Conservation (phyloP, 2,329 filamentous ascomycete genomes). For the Penicillium occitanis region DNA sequence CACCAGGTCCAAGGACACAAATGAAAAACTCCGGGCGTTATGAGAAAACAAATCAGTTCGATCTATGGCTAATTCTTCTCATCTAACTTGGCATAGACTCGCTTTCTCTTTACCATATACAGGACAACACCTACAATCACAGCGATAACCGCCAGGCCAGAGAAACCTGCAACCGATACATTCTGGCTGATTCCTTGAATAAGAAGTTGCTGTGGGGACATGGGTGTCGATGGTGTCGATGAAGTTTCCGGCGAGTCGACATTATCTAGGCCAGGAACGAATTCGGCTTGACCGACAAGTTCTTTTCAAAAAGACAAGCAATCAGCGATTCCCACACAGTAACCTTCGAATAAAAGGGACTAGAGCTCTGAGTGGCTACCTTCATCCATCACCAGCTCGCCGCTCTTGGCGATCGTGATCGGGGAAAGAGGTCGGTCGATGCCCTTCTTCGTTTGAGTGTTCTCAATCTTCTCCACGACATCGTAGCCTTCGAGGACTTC, state of each 20-base stretch:
- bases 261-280: conserved; percentile 12
- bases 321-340: conserved; percentile 36
- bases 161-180: conserved; percentile 20
- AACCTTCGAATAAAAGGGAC: conserved; percentile 28
- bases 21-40: not conserved
- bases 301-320: conserved; percentile 28
- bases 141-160: conserved; percentile 25
- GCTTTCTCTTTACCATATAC: conserved; percentile 13
- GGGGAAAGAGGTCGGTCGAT: conserved; percentile 59
- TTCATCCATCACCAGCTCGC: conserved; percentile 62
- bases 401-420: conserved; percentile 66
- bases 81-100: not conserved
- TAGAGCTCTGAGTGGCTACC: conserved; percentile 68
- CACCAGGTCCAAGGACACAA: not conserved
- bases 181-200: not conserved
- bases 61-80: conserved; percentile 8
- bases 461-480: conserved; percentile 65
- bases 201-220: conserved; percentile 20
- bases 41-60: not conserved
- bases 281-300: conserved; percentile 14
- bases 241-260: not conserved
- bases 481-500: conserved; percentile 69
- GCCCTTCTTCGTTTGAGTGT: conserved; percentile 54
- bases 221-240: not conserved
- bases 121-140: conserved; percentile 25